Percentiles rank a stretch among this genome's conserved stretches.
Evolutionary conservation across 352 stramenopile species (phyloP).

Genomic region (Globisporangium rhizosaccharum): DNA sequence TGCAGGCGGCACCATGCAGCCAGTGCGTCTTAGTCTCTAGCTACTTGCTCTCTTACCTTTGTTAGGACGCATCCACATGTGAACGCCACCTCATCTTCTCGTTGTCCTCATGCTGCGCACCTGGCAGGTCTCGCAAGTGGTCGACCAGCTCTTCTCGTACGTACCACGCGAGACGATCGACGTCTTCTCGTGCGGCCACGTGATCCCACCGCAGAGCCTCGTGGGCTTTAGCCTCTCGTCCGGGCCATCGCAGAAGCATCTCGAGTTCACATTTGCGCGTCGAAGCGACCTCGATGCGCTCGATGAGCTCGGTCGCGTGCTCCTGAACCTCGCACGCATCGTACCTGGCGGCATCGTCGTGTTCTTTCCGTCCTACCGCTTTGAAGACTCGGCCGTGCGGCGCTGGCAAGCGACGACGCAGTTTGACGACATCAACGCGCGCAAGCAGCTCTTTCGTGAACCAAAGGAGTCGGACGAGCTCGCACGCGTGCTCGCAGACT

Average conservation of each 20-base stretch:
- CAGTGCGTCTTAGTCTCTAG: constrained; percentile 33
- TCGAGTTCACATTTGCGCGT: constrained; percentile 94
- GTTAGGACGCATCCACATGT: background rate
- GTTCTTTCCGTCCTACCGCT: constrained; percentile 97
- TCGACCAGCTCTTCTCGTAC: constrained; percentile 90
- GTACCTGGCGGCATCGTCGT: constrained; percentile 95
- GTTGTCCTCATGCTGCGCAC: constrained; percentile 3
- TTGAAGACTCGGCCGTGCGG: constrained; percentile 87
- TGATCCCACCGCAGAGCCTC: constrained; percentile 94
- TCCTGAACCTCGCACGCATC: constrained; percentile 89
- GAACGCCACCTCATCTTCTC: background rate
- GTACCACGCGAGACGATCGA: constrained; percentile 76
- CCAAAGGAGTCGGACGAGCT: constrained; percentile 92
- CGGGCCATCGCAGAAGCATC: constrained; percentile 81
- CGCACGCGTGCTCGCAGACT: constrained; percentile 82
- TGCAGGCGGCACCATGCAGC: constrained; percentile 97
- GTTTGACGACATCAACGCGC: constrained; percentile 78
- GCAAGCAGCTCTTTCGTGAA: constrained; percentile 93
- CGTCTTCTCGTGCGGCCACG: constrained; percentile 97
- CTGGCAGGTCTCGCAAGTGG: constrained; percentile 87
- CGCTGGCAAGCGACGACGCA: constrained; percentile 84
- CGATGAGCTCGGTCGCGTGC: constrained; percentile 92
- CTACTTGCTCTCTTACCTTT: background rate
- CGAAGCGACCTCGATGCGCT: constrained; percentile 69
- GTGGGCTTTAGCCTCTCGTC: constrained; percentile 60